Evolutionary conservation across 2,329 filamentous ascomycete species (phyloP).

Genomic region (Ophiostoma pallidulum): DNA sequence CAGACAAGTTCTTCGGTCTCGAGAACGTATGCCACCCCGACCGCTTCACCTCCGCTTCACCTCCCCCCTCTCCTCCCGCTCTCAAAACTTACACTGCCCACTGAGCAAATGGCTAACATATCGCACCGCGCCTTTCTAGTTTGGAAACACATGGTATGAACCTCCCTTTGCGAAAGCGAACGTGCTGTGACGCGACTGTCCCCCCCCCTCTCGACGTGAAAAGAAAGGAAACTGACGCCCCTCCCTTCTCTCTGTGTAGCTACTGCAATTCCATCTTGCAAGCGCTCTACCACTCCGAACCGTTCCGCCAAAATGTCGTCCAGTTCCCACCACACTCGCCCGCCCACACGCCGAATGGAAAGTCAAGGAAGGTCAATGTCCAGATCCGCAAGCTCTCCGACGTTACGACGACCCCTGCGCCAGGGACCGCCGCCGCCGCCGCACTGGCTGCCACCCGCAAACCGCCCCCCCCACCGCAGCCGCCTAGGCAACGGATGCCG

Average conservation of each 20-base stretch:
- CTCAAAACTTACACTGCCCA: no score
- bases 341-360: slow-evolving; percentile 57
- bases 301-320: slow-evolving; percentile 89
- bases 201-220: no score
- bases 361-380: slow-evolving; percentile 46
- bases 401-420: slow-evolving; percentile 22
- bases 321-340: slow-evolving; percentile 73
- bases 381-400: slow-evolving; percentile 36
- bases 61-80: no score
- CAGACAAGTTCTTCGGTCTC: slow-evolving; percentile 96
- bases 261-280: slow-evolving; percentile 99
- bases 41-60: no score
- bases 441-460: slow-evolving; percentile 32
- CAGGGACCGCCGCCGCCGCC: slow-evolving; percentile 22
- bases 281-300: slow-evolving; percentile 88
- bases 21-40: slow-evolving; percentile 68
- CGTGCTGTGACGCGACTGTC: neutral
- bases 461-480: slow-evolving; percentile 44
- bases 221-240: no score
- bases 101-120: slow-evolving; percentile 26
- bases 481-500: slow-evolving; percentile 45
- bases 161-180: neutral
- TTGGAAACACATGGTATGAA: slow-evolving; percentile 98
- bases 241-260: no score
- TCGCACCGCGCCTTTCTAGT: slow-evolving; percentile 42